Percentiles rank a stretch among this genome's conserved stretches.
Evolutionary conservation across 2,329 filamentous ascomycete species (phyloP).

Genomic region (Elsinoe australis): DNA sequence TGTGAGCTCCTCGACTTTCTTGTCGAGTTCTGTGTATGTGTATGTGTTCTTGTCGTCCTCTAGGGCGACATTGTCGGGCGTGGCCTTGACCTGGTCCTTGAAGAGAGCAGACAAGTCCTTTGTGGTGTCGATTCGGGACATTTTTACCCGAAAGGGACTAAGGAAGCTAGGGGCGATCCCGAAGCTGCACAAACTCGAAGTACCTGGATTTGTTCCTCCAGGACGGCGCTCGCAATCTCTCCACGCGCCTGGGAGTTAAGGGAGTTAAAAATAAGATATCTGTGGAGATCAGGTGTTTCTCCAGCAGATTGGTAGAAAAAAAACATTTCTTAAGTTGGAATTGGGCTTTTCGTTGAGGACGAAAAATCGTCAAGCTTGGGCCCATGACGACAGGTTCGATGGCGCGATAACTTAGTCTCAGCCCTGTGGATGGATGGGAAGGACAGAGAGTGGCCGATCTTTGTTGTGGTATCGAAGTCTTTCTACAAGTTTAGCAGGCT

Average conservation of each 20-base stretch:
- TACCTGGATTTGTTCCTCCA: background rate
- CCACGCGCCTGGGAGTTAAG: background rate
- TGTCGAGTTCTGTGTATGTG: conserved; percentile 66
- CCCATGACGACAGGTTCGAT: conserved; percentile 7
- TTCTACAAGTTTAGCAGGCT: no score
- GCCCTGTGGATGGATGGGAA: background rate
- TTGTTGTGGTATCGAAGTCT: no score
- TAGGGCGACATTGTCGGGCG: conserved; percentile 61
- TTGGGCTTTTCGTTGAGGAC: conserved; percentile 7
- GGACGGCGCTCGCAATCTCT: background rate
- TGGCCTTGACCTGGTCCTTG: conserved; percentile 57
- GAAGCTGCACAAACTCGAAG: no score
- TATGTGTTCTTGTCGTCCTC: conserved; percentile 61
- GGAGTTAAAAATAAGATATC: background rate
- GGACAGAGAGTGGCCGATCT: no score
- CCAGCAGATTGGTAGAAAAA: conserved; percentile 3
- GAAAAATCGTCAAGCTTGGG: conserved; percentile 10
- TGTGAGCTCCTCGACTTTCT: conserved; percentile 58
- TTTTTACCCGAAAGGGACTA: conserved; percentile 10
- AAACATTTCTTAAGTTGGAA: background rate
- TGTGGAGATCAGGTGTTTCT: conserved; percentile 1
- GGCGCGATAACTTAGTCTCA: no score
- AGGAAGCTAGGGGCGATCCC: conserved; percentile 10
- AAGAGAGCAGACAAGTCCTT: conserved; percentile 70
- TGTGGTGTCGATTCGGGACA: conserved; percentile 51